A percentile compares a stretch with the other conserved stretches of the same genome.
These are phyloP conservation scores for Fennellomyces sp. DNA, from an alignment of 371 early-diverging fungal species.

Conservation along the genomic window DNA sequence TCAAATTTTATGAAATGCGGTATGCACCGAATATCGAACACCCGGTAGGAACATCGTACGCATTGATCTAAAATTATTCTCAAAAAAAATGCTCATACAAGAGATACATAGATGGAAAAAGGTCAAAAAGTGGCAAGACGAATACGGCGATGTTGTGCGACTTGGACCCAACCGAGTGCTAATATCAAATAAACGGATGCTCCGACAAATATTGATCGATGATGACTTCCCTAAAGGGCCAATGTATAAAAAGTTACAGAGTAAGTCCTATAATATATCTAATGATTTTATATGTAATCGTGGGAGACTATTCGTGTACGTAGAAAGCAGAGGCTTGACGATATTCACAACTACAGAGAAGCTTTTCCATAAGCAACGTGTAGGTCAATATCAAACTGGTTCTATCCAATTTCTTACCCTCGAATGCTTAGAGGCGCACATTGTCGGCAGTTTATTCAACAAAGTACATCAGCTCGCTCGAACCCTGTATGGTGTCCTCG, in stretches of 20 bases:
- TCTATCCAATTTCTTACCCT: background rate
- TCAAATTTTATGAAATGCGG: slow-evolving; percentile 22
- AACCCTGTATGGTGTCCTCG: slow-evolving; percentile 27
- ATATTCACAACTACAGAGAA: slow-evolving; percentile 31
- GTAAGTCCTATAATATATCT: background rate
- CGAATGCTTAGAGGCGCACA: slow-evolving; percentile 27
- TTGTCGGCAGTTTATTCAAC: slow-evolving; percentile 46
- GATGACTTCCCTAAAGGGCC: slow-evolving; percentile 17
- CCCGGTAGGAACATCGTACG: slow-evolving; percentile 25
- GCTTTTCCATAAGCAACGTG: slow-evolving; percentile 35
- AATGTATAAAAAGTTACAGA: background rate
- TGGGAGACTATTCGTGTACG: too few species aligned
- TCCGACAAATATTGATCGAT: slow-evolving; percentile 23
- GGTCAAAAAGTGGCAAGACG: slow-evolving; percentile 9
- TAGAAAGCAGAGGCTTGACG: slow-evolving; percentile 6
- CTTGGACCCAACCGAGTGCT: slow-evolving; percentile 9
- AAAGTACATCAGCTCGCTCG: slow-evolving; percentile 39
- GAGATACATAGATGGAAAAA: slow-evolving; percentile 5
- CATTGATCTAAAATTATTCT: slow-evolving; percentile 1
- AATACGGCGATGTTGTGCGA: slow-evolving; percentile 26
- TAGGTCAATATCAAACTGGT: background rate
- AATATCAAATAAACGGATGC: slow-evolving; percentile 26
- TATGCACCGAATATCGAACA: slow-evolving; percentile 6
- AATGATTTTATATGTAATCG: too few species aligned
- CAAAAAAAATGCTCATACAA: background rate